These are phyloP conservation scores for Vigna trinervia DNA, from an alignment of 306 rosid genomes.

Conservation along the genomic window DNA sequence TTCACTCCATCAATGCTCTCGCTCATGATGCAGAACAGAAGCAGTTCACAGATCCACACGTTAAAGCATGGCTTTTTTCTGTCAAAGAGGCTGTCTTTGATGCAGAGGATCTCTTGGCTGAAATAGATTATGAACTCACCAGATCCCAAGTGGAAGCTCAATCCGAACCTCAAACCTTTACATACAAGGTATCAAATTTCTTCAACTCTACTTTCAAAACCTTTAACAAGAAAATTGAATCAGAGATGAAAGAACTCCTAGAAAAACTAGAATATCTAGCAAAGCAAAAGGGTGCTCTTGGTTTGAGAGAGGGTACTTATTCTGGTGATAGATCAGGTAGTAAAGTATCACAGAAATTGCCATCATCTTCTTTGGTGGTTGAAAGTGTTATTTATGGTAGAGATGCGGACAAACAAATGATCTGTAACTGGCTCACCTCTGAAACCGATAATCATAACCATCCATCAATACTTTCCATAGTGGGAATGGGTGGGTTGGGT, in stretches of 20 bases:
- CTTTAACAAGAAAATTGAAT: not conserved
- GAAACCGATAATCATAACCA: not conserved
- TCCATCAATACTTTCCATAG: not conserved
- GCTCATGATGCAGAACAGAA: not conserved
- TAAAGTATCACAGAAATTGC: not conserved
- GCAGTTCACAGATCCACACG: not conserved
- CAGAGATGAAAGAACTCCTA: not conserved
- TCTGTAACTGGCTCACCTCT: not conserved
- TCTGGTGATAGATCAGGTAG: not conserved
- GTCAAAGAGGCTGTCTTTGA: not conserved
- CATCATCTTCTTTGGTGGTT: not conserved
- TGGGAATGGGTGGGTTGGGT: not conserved
- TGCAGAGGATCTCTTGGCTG: not conserved
- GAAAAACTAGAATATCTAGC: not conserved
- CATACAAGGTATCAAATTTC: not conserved
- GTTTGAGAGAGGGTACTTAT: not conserved
- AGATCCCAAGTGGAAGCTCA: not conserved
- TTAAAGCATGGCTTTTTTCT: not conserved
- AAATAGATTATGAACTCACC: not conserved
- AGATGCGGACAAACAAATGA: not conserved
- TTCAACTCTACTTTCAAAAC: not conserved
- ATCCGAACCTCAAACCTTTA: not conserved
- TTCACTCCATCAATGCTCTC: not conserved
- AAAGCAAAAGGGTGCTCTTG: constrained; percentile 2
- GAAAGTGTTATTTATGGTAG: not conserved